Evolutionary conservation across 495 filamentous ascomycete genomes (phyloP).

Genomic region (Lophium mytilinum): DNA sequence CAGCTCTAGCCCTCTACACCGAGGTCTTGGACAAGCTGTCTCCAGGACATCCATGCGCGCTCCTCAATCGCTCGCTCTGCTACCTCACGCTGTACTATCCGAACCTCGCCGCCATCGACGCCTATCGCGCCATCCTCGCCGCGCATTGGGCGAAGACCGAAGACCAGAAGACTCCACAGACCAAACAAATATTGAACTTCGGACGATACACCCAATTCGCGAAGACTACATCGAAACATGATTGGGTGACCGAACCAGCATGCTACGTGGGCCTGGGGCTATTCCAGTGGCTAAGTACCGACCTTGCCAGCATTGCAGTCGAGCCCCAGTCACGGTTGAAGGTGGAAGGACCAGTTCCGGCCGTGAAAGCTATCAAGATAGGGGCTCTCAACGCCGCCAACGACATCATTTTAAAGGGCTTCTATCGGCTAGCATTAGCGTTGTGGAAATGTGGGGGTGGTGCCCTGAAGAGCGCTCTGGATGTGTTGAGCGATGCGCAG

Average conservation of each 20-base stretch:
- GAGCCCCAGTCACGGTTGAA: neutral
- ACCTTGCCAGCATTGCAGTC: neutral
- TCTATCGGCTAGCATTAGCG: conserved; percentile 23
- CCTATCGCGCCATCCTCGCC: conserved; percentile 22
- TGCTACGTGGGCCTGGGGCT: neutral
- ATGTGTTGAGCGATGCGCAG: conserved; percentile 9
- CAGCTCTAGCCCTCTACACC: conserved; percentile 25
- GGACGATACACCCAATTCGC: neutral
- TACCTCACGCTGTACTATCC: conserved; percentile 21
- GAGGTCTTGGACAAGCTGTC: conserved; percentile 16
- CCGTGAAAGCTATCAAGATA: neutral
- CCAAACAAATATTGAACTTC: neutral
- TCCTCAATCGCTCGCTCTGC: conserved; percentile 33
- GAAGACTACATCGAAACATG: neutral
- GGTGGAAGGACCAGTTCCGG: neutral
- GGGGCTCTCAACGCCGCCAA: neutral
- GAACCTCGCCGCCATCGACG: conserved; percentile 28
- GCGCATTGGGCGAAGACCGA: neutral
- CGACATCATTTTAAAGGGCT: conserved; percentile 13
- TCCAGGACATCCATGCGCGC: conserved; percentile 27
- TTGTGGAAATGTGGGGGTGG: conserved; percentile 30
- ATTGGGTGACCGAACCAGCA: neutral
- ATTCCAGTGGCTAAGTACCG: neutral
- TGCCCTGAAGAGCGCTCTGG: conserved; percentile 22
- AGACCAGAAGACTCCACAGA: neutral